Evolutionary conservation across 2,329 filamentous ascomycete species (phyloP).

Genomic region (Diplodia seriata): DNA sequence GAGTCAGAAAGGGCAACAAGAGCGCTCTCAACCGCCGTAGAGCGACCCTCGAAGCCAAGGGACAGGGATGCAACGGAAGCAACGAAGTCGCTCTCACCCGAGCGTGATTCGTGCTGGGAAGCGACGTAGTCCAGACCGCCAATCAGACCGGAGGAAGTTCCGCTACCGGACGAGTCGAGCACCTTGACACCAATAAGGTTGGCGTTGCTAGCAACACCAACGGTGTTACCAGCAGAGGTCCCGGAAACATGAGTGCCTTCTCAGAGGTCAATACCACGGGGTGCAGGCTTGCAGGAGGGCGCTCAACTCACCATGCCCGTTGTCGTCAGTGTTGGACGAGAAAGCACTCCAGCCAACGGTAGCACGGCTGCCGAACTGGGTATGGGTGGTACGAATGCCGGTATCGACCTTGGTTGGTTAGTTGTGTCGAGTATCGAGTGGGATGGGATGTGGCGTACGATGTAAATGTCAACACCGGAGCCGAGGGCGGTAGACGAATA

Average conservation of each 20-base stretch:
- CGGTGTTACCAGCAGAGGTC: constrained; percentile 44
- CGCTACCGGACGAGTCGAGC: constrained; percentile 43
- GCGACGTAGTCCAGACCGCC: constrained; percentile 49
- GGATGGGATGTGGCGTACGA: constrained; percentile 50
- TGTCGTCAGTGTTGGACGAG: constrained; percentile 49
- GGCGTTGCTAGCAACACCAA: constrained; percentile 47
- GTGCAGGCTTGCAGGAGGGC: neutral
- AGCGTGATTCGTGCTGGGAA: constrained; percentile 45
- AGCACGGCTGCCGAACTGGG: constrained; percentile 48
- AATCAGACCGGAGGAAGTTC: constrained; percentile 42
- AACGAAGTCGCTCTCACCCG: constrained; percentile 42
- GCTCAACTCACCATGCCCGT: constrained; percentile 50
- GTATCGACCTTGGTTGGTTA: constrained; percentile 27
- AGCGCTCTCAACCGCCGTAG: constrained; percentile 28
- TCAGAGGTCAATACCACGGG: neutral
- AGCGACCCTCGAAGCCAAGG: constrained; percentile 44
- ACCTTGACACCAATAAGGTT: constrained; percentile 49
- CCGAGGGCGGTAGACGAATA: constrained; percentile 24
- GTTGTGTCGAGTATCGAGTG: too few species aligned
- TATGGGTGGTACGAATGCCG: constrained; percentile 28
- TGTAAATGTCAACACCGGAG: constrained; percentile 56
- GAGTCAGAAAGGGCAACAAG: constrained; percentile 21
- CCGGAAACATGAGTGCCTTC: constrained; percentile 47
- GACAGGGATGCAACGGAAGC: constrained; percentile 49
- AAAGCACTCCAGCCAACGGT: constrained; percentile 38